A percentile compares a stretch with the other conserved stretches of the same genome.
These are phyloP conservation scores for Panus rudis DNA, from an alignment of 768 basidiomycete species.

Conservation along the genomic window DNA sequence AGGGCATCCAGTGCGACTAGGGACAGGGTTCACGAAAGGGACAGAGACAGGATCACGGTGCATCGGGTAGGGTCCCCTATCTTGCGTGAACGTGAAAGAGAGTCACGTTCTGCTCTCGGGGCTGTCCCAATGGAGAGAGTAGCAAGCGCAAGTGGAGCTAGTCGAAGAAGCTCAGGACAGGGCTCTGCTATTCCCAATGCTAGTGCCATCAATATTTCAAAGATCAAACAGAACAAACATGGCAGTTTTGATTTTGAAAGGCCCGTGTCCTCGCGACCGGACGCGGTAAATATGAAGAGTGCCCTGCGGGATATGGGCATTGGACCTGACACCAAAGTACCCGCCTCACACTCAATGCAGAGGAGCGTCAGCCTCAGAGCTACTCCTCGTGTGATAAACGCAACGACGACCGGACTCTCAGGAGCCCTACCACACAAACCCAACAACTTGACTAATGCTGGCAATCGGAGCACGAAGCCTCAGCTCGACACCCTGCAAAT, in stretches of 20 bases:
- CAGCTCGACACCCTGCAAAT: neutral
- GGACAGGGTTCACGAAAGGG: constrained; percentile 15
- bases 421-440: too few species aligned
- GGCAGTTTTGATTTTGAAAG: constrained; percentile 76
- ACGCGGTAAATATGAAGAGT: constrained; percentile 12
- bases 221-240: constrained; percentile 42
- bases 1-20: constrained; percentile 10
- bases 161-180: constrained; percentile 16
- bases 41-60: constrained; percentile 17
- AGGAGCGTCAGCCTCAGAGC: constrained; percentile 15
- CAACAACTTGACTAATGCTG: neutral
- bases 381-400: neutral
- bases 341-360: constrained; percentile 9
- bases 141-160: constrained; percentile 17
- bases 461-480: neutral
- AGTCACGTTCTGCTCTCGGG: constrained; percentile 12
- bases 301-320: constrained; percentile 17
- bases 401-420: neutral
- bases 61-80: constrained; percentile 20
- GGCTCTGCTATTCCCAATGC: neutral
- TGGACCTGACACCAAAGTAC: neutral
- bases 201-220: constrained; percentile 5
- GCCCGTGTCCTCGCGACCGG: constrained; percentile 32
- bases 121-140: constrained; percentile 22
- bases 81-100: constrained; percentile 16